Percentiles rank a stretch among this genome's conserved stretches.
Conservation (phyloP, 2,329 filamentous ascomycete genomes). For the Byssothecium circinans region DNA sequence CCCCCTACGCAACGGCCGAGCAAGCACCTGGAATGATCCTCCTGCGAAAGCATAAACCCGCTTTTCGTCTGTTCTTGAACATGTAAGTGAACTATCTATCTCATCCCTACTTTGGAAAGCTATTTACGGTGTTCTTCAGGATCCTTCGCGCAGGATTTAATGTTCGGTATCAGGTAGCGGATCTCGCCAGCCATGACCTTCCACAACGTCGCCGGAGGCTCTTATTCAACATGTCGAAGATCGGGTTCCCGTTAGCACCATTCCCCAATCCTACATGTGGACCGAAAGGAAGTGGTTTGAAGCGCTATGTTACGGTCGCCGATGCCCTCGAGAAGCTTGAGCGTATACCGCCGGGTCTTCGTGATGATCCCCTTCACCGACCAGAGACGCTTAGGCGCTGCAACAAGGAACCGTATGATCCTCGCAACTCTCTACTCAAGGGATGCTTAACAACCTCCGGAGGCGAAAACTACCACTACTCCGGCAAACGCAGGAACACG, state of each 20-base stretch:
- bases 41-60: slow-evolving; percentile 13
- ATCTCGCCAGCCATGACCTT: slow-evolving; percentile 25
- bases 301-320: slow-evolving; percentile 18
- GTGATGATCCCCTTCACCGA: slow-evolving; percentile 22
- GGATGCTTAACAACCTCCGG: slow-evolving; percentile 23
- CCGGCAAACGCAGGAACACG: slow-evolving; percentile 18
- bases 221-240: slow-evolving; percentile 26
- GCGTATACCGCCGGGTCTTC: background rate
- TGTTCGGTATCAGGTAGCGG: slow-evolving; percentile 22
- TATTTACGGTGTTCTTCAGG: background rate
- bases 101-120: background rate
- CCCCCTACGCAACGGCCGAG: slow-evolving; percentile 21
- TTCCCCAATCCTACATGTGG: slow-evolving; percentile 34
- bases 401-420: slow-evolving; percentile 10
- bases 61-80: slow-evolving; percentile 17
- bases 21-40: slow-evolving; percentile 18
- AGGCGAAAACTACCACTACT: slow-evolving; percentile 18
- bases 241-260: slow-evolving; percentile 28
- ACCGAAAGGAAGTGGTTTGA: slow-evolving; percentile 19
- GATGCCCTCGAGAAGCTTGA: slow-evolving; percentile 23
- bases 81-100: background rate
- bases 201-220: slow-evolving; percentile 30
- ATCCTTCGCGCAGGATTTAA: slow-evolving; percentile 25
- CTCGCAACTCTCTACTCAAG: slow-evolving; percentile 5
- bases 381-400: slow-evolving; percentile 9